Evolutionary conservation across 2,329 filamentous ascomycete genomes (phyloP).

Genomic region (Hyphodiscus sp.): DNA sequence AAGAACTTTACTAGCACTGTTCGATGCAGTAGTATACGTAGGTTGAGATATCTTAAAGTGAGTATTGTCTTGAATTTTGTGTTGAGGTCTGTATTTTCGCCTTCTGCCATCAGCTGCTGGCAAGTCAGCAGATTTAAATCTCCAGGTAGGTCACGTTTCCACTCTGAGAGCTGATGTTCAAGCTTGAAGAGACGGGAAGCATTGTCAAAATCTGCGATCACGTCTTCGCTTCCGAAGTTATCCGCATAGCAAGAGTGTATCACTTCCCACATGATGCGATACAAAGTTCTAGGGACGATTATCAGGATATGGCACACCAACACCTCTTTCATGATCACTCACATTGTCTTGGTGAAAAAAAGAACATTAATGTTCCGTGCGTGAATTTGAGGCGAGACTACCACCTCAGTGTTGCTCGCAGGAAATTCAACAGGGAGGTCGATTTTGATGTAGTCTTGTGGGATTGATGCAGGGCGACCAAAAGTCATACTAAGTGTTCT

Average conservation of each 20-base stretch:
- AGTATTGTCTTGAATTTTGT: not conserved
- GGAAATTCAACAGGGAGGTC: not conserved
- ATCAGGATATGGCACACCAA: not conserved
- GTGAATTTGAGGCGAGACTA: too few species aligned
- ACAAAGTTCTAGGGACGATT: conserved; percentile 31
- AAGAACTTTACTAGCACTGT: not conserved
- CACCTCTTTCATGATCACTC: not conserved
- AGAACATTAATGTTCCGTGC: conserved; percentile 9
- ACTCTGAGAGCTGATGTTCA: conserved; percentile 34
- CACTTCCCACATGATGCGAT: conserved; percentile 31
- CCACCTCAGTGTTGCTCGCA: too few species aligned
- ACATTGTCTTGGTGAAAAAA: conserved; percentile 25
- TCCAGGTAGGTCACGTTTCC: conserved; percentile 32
- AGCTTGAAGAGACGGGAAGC: conserved; percentile 33
- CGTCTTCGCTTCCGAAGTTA: conserved; percentile 35
- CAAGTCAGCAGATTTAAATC: conserved; percentile 20
- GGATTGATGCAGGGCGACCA: not conserved
- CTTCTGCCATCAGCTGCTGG: not conserved
- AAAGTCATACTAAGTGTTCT: not conserved
- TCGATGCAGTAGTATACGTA: not conserved
- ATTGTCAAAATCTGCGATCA: conserved; percentile 23
- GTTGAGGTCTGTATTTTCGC: not conserved
- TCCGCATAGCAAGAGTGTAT: conserved; percentile 38
- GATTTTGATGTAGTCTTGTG: not conserved
- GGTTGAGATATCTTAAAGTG: not conserved